These are phyloP conservation scores for Domatiomyces globalis DNA, from an alignment of 2,329 filamentous ascomycete species.

Conservation along the genomic window DNA sequence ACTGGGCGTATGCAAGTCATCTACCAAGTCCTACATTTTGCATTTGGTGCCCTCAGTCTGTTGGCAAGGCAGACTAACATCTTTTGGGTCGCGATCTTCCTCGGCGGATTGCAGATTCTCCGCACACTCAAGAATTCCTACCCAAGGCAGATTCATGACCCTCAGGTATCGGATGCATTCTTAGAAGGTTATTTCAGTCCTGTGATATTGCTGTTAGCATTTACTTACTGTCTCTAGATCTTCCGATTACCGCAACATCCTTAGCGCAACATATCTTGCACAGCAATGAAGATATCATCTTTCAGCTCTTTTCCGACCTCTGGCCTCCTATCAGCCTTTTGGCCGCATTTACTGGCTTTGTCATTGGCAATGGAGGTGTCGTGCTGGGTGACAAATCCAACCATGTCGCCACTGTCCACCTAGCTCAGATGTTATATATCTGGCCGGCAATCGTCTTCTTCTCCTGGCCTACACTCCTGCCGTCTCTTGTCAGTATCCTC, in stretches of 20 bases:
- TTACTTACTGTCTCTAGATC: conserved; percentile 17
- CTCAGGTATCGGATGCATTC: conserved; percentile 33
- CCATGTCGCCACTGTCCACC: conserved; percentile 75
- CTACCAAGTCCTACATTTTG: conserved; percentile 26
- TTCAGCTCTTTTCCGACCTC: conserved; percentile 26
- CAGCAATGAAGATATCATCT: conserved; percentile 2
- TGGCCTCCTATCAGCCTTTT: conserved; percentile 46
- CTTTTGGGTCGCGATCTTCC: conserved; percentile 62
- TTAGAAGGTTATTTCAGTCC: conserved; percentile 31
- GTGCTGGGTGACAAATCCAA: conserved; percentile 92
- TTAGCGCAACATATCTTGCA: conserved; percentile 41
- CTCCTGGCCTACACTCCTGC: conserved; percentile 61
- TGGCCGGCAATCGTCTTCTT: conserved; percentile 87
- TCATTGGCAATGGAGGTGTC: conserved; percentile 78
- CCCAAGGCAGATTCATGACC: conserved; percentile 36
- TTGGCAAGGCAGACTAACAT: conserved; percentile 88
- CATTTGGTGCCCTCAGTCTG: conserved; percentile 52
- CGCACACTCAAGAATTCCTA: conserved; percentile 18
- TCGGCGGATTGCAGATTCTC: conserved; percentile 32
- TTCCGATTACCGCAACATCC: conserved; percentile 36
- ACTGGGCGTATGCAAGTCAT: conserved; percentile 10
- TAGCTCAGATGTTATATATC: conserved; percentile 88
- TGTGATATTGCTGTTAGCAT: background rate
- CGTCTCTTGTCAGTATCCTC: conserved; percentile 29
- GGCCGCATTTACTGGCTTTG: conserved; percentile 55